Evolutionary conservation across 345 rosid genomes (phyloP), one percentile per base, ranked within the genome.

Genomic region (Lumnitzera racemosa): DNA sequence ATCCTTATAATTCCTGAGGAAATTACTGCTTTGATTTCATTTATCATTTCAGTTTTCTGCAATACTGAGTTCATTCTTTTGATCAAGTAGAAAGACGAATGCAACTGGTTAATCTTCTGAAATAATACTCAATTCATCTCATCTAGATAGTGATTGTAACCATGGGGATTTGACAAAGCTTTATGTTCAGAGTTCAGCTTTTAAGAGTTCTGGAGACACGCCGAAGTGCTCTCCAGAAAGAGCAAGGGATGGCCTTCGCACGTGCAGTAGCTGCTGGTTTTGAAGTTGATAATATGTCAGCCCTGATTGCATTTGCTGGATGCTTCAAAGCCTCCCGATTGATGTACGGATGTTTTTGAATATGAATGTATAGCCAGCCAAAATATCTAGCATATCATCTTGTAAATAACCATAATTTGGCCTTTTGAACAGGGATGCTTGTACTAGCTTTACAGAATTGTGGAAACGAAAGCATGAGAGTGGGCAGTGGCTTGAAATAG

Each of bases 221-320:
- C 56, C 86, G 62, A 80, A 74, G 71, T 54, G 78, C 76, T 67
- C 76, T 95, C 64, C 97, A 82, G 81, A 90, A 90, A 74, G 99
- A 95, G 80, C 99, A 95, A 82, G 99, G 97, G 46, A 95, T 95
- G 99, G 97, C 97, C 69, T 95, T 95, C 74, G 99, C 99, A 52
- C 95, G 96, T 67, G 96, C 99, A 69, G 89, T 74, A 13, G 99
- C 99, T 72, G 99, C 99, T 79, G 94, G 96, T 77, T 95, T 86
- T 70, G 96, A 85, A 55, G 64, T 83, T 81, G 91, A 86, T 68
- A 79, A 78, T 62, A 78, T 95, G 88, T 64, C 79, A 13, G 79
- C 92, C 62, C 60, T 95, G 67, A 76, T 86, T 67, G 81, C 87
- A 50, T 95, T 95, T 70, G 78, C 96, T 51, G 88, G 85, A 77